Base-by-base conservation (phyloP, 257 asterid species). In the Cynanchum wilfordii region DNA sequence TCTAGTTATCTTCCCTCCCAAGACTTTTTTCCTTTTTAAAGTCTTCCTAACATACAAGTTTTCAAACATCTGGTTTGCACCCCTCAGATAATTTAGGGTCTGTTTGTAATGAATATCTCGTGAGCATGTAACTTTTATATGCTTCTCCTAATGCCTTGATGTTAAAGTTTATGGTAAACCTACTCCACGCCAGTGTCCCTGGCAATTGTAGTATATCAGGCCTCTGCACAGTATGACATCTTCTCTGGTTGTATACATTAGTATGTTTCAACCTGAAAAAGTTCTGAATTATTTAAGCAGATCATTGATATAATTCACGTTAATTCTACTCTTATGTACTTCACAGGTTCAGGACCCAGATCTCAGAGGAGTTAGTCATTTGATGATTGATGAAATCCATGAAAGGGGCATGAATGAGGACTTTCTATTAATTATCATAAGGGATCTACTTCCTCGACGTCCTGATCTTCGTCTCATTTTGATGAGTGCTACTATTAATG, bases 341-440 rank as follows among this genome's bases (percentile, higher is more conserved):
- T 10, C 78, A 73, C 90, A 94, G 99, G 90, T 83, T 58, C 89
- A 81, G 85, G 95, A 91, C 73, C 93, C 99, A 59, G 70, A 79
- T 79, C 82, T 94, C 74, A 86, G 81, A 29, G 99, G 98, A 75
- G 82, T 91, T 74, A 89, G 89, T 82, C 96, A 94, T 88, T 83
- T 94, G 80, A 81, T 94, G 78, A 91, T 94, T 70, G 99, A 94
- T 85, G 99, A 94, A 85, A 94, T 94, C 83, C 99, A 94, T 77
- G 98, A 94, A 83, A 85, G 99, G 83, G 99, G 98, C 82, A 86
- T 91, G 90, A 92, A 94, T 78, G 99, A 94, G 82, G 99, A 94
- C 82, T 94, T 94, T 79, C 80, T 94, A 77, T 84, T 91, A 56
- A 91, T 94, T 76, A 91, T 94, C 85, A 78, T 94, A 78, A 84